Base-by-base conservation (phyloP, 345 rosid species). In the Rhizophora mangle region DNA sequence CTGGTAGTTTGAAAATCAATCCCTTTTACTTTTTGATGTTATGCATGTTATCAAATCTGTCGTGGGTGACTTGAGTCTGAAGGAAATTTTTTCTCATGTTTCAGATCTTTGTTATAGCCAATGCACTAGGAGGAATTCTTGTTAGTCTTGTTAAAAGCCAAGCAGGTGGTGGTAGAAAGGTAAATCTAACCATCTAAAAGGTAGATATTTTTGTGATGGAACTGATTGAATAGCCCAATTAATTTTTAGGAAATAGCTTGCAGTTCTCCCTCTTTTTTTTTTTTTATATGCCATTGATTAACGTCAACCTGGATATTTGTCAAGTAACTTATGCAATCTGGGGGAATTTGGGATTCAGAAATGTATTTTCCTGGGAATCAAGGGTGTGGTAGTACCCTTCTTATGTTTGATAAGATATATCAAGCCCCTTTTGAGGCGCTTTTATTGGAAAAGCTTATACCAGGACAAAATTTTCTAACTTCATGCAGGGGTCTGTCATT, bases 101-200 rank as follows among this genome's bases (percentile, higher is more conserved):
- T 46, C 85, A 92, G 98, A 82, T 95, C 71, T 96, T 96, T 16
- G 88, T 95, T 65, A 60, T 89, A 65, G 69, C 78, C 65, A 95
- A 95, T 82, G 88, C 99, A 4, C 83, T 95, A 36, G 96, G 98
- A 51, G 97, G 98, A 52, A 92, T 95, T 73, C 98, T 95, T 54
- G 98, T 95, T 71, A 98, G 97, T 64, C 84, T 95, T 30, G 87
- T 95, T 47, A 95, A 98, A 69, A 92, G 92, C 85, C 76, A 84
- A 63, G 98, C 98, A 6, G 97, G 99, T 75, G 98, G 99, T 39
- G 97, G 92, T 73, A 84, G 93, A 80, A 95, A 95, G 99, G 99
- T 86, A 84, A 68, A 70, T 18, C 15, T 46, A 13, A 27, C 47
- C 13, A 7, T 46, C 20, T 55, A 9, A 24, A 61, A 69, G 5